Base-by-base conservation (phyloP, 176 grass and related monocot genomes). In the Avena atlantica region DNA sequence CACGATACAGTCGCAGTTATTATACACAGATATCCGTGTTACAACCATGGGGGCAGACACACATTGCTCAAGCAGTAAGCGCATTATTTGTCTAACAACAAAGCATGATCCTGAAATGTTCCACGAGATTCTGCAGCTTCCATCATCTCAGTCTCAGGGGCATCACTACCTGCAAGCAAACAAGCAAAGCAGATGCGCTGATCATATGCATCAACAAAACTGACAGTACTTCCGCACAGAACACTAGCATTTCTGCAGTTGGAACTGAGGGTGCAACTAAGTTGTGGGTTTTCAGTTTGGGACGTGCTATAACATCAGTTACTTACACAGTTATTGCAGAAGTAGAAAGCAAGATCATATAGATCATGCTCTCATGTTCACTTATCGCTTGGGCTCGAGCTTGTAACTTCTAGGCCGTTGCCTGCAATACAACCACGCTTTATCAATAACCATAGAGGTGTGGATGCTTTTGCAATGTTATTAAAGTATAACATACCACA, bases 341-440 rank as follows among this genome's bases (percentile, higher is more conserved):
- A 60, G 61, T 5, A 75, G 20, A 16, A 24, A 29, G 36, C 23
- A 36, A 20, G 53, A 56, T 1, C 53, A 12, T 11, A 7, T 56
- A 56, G 40, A 73, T 69, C 23, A n/a, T 42, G 37, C 13, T 74
- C 57, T 7, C 4, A 45, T 7, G 1, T 13, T 91, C 42, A 91
- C 81, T 81, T 88, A 1, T 87, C 76, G 20, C 17, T 12, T 21
- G 85, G 10, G 29, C 68, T 71, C 0, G 68, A 75, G 75, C 83
- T 89, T 76, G 91, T 87, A 19, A 97, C 87, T 80, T 97, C 95
- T 78, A 97, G 21, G 36, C 95, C 95, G 71, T 97, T 97, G 25
- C 95, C 95, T 95, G 79, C 71, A 85, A 61, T 6, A 82, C 34
- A 70, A 91, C 10, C 19, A 87, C 84, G 45, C 70, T 3, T 80